These are phyloP conservation scores for Coriolopsis trogii DNA, from an alignment of 1,284 basidiomycete species.

Conservation along the genomic window DNA sequence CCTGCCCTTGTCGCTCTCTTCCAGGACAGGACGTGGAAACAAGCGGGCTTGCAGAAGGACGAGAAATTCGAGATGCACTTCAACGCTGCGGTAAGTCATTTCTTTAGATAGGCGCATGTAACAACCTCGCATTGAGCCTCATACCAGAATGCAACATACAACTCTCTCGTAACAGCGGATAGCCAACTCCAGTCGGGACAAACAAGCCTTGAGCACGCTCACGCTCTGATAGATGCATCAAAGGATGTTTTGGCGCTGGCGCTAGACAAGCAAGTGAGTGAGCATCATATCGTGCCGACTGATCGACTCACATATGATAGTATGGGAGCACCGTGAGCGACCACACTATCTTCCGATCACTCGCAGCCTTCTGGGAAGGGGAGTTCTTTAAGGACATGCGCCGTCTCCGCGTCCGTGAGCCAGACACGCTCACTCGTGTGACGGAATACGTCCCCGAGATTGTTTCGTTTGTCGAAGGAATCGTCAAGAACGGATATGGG, in stretches of 20 bases:
- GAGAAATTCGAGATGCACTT: conserved; percentile 94
- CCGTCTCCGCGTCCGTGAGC: conserved; percentile 82
- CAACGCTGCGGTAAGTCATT: conserved; percentile 63
- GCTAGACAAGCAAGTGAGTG: conserved; percentile 74
- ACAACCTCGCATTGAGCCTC: conserved; percentile 17
- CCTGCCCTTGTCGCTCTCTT: conserved; percentile 50
- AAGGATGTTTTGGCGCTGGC: conserved; percentile 76
- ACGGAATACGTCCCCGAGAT: conserved; percentile 98
- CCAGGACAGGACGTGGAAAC: conserved; percentile 65
- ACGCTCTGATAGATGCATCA: conserved; percentile 70
- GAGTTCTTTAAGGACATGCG: conserved; percentile 95
- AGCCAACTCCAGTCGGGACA: conserved; percentile 43
- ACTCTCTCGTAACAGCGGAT: conserved; percentile 52
- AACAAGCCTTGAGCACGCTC: conserved; percentile 50
- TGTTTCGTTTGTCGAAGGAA: conserved; percentile 85
- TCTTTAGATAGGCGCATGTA: conserved; percentile 5
- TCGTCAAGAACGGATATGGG: conserved; percentile 89
- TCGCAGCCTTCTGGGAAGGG: conserved; percentile 90
- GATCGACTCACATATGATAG: conserved; percentile 41
- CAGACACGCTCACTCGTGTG: conserved; percentile 92
- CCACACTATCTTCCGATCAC: conserved; percentile 82
- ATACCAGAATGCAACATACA: conserved; percentile 57
- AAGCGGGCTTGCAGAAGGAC: conserved; percentile 72
- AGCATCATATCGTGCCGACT: neutral
- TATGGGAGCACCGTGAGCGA: conserved; percentile 83